Evolutionary conservation across 1,139 yeast species (phyloP), one percentile per base, ranked within the genome.

Genomic region (Casaregolazyma lundiana): DNA sequence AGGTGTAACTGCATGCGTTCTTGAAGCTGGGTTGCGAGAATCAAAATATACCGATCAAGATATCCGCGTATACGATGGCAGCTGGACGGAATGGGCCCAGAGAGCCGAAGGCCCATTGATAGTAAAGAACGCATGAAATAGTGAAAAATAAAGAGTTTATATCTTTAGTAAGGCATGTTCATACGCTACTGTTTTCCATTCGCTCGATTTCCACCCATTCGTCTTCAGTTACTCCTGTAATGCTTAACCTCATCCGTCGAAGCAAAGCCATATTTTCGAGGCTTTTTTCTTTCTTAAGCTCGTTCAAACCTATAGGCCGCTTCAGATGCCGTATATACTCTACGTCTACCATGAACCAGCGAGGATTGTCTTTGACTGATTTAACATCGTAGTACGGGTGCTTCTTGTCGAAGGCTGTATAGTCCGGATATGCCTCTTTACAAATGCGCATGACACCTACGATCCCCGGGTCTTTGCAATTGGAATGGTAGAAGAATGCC

Each of bases 1-100:
- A 1, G 97, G 97, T 42, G 97, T 90, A 39, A 83, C 96, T 17
- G 97, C 96, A 0, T 87, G 90, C 53, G 80, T 90, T 37, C 71
- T 90, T 48, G 83, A 84, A 64, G 72, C 81, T 19, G 94, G 87
- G 2, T 67, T 86, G 36, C 79, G 81, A 44, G 70, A 77, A 18
- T 78, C 84, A 1, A 82, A 81, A 0, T 59, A 71, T 21, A 65
- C 70, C 29, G 58, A 55, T 36, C 62, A 62, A 38, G 74, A 74
- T 4, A 72, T 88, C 16, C 76, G 80, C 45, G 83, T 92, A 6
- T 92, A 90, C 59, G 98, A 92, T 60, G 98, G 98, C 4, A 82
- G 94, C 45, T 92, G 97, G 98, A 85, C 96, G 40, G 73, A 70
- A 49, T 69, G 72, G 70, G 71, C 70, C 6, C 63, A 58, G 53